Base-by-base conservation (phyloP, 2,329 filamentous ascomycete species). In the Cordyceps cicadae region DNA sequence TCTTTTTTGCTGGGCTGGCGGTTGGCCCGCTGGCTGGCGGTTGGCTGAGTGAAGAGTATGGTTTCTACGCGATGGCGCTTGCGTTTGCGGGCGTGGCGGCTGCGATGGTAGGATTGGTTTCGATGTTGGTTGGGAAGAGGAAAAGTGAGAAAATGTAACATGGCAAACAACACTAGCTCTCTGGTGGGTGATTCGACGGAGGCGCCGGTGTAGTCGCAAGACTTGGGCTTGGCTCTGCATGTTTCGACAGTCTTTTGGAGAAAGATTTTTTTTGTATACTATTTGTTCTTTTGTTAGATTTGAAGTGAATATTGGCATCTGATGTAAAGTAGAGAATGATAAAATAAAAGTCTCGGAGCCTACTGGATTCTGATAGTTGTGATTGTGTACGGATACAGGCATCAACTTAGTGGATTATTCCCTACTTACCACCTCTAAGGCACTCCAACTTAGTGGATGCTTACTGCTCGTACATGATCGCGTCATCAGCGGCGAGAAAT, bases 1-100 rank as follows among this genome's bases (percentile, higher is more conserved):
- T 48, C 19, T 48, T 51, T 1, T 63, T 62, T 56, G 21, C 54
- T 17, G 62, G 59, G 1, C 41, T 63, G n/a, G 39, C 62, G 8
- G 29, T 63, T 12, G 62, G 62, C 1, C 62, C 62, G 58, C 14
- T 62, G 3, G 8, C 19, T 14, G 32, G 55, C 12, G 46, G 58
- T 39, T 46, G 48, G 48, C 21, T 60, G 1, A 48, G 17, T 32
- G 41, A 34, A 3, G n/a, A n/a, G 2, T 56, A 48, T 15, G 26
- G 54, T 41, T 56, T 56, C 29, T 26, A 32, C 12, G n/a, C 26
- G 17, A 48, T 56, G 54, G 26, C 54, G 39, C 7, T 45, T 34
- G n/a, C 15, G 5, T 34, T 48, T 37, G 54, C 43, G n/a, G 54
- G 26, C 43, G 6, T 34, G 1, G 54, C 54, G 4, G 41, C 43